phyloP scores from a whole-genome alignment of 495 filamentous ascomycete genomes.

The Durotheca rogersii region DNA sequence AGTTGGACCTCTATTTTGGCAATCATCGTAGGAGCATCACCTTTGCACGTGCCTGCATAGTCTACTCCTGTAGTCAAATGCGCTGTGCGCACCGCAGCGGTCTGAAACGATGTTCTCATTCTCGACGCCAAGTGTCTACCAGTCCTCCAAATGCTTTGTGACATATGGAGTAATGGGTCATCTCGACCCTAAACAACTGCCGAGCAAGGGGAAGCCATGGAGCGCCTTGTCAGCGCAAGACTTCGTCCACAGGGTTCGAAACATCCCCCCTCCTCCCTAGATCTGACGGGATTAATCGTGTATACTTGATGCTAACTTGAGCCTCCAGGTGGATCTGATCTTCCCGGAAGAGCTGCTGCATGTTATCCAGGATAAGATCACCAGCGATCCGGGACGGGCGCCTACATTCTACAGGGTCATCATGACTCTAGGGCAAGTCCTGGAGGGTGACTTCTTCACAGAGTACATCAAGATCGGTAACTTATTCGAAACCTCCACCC shows the following conservation, averaged over 20 bases:
- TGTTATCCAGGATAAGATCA: constrained; percentile 58
- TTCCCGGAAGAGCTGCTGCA: constrained; percentile 67
- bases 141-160: constrained; percentile 72
- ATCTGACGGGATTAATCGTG: too few species aligned
- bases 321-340: constrained; percentile 69
- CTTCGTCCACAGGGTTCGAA: constrained; percentile 77
- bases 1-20: too few species aligned
- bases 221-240: constrained; percentile 63
- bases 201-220: constrained; percentile 73
- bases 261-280: too few species aligned
- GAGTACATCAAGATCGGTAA: constrained; percentile 84
- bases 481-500: background rate
- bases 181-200: constrained; percentile 67
- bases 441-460: constrained; percentile 80
- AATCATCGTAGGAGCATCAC: too few species aligned
- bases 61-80: background rate
- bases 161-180: constrained; percentile 64
- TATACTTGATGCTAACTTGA: background rate
- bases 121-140: constrained; percentile 52
- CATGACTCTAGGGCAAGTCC: constrained; percentile 68
- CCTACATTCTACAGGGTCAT: constrained; percentile 68
- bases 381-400: constrained; percentile 29
- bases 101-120: constrained; percentile 59
- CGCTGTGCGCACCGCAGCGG: background rate
- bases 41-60: too few species aligned